Base-by-base conservation (phyloP, 2,329 filamentous ascomycete genomes). In the Nigrospora oryzae region DNA sequence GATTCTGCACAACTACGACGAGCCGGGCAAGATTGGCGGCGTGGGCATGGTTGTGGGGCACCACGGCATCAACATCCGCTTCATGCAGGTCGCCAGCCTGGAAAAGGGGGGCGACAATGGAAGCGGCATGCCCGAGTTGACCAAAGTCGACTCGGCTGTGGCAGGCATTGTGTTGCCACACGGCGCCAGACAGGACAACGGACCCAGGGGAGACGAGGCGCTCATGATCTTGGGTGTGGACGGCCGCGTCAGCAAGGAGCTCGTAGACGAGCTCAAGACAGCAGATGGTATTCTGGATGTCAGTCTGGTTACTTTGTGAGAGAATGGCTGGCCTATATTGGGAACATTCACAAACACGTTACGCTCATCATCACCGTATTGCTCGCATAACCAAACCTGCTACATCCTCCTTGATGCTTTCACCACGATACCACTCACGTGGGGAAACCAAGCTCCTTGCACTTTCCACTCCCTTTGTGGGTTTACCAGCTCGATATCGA, bases 171-270 rank as follows among this genome's bases (percentile, higher is more conserved):
- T 46, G 23, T 23, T 7, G 23, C 23, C 23, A 2, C 23, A 11
- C 14, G 15, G 31, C 28, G 56, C 53, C 48, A 51, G 41, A 48
- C 51, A 53, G 3, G 5, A 16, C 31, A 40, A 30, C 4, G 36
- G 41, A 12, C 15, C 5, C 34, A 15, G 43, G 53, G 60, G 64
- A 40, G 79, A 81, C 37, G 87, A 91, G 64, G 86, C 87, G 11
- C 64, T 91, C 52, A 91, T 91, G 86, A 90, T 91, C 54, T 54
- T 91, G 42, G 84, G 86, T 1, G 79, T 91, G 11, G 81, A 85
- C 56, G 76, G 78, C 3, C 70, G 73, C 4, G 79, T 89, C 15
- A 74, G 73, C 0, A 73, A 74, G 44, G 73, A 79, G 32, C 69
- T 80, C 5, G 52, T 78, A 38, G 64, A 66, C 5, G 73, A 72